Evolutionary conservation across 2,329 filamentous ascomycete genomes (phyloP).

Genomic region (Phyllosticta paracitricarpa): DNA sequence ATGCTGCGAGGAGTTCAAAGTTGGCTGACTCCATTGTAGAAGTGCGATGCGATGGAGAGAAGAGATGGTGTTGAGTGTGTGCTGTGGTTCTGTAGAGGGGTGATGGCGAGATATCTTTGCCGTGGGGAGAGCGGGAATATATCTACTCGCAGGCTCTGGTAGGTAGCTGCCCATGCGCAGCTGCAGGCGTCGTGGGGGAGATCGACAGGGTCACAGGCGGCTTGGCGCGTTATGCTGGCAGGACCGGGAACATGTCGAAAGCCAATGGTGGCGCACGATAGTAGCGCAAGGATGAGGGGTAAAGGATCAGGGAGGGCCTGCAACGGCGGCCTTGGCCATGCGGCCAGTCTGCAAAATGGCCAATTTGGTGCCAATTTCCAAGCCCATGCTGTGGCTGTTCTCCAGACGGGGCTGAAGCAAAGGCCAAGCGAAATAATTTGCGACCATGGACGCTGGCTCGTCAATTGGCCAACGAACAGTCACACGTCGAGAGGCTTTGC

Average conservation of each 20-base stretch:
- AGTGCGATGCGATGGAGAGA: neutral
- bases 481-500: too few species aligned
- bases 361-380: neutral
- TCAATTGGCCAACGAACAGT: too few species aligned
- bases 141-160: neutral
- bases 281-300: neutral
- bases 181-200: neutral
- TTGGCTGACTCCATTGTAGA: conserved; percentile 29
- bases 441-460: too few species aligned
- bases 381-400: neutral
- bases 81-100: neutral
- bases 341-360: neutral
- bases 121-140: neutral
- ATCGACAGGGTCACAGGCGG: conserved; percentile 10
- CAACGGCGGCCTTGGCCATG: neutral
- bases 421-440: neutral
- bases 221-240: neutral
- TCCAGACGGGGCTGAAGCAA: neutral
- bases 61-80: neutral
- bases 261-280: neutral
- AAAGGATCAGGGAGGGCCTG: neutral
- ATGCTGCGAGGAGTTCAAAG: conserved; percentile 35
- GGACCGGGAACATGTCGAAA: neutral
- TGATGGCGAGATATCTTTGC: neutral
- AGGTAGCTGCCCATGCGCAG: neutral